Conservation (phyloP, 2,329 filamentous ascomycete genomes). For the Talaromyces marneffei region DNA sequence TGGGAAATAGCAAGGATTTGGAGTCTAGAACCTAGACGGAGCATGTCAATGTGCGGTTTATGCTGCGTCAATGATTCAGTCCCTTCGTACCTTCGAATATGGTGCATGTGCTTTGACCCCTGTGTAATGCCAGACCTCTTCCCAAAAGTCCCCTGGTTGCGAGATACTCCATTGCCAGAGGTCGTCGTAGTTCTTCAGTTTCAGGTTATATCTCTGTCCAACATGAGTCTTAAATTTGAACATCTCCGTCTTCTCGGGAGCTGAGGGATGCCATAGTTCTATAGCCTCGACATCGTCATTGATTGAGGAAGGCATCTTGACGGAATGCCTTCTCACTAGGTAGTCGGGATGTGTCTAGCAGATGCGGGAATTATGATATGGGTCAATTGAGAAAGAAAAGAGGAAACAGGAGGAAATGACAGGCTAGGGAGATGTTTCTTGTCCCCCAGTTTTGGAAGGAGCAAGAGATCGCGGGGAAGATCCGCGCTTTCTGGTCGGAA, state of each 20-base stretch:
- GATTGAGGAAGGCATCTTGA: conserved; percentile 9
- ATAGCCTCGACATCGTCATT: conserved; percentile 15
- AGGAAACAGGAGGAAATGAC: neutral
- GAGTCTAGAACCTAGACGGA: conserved; percentile 58
- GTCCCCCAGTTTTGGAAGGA: neutral
- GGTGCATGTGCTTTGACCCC: conserved; percentile 63
- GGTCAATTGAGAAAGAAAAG: neutral
- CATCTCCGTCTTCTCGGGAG: conserved; percentile 64
- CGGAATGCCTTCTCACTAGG: neutral
- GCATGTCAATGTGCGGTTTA: neutral
- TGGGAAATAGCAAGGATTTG: conserved; percentile 70
- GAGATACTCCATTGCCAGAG: conserved; percentile 82
- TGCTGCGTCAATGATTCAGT: neutral
- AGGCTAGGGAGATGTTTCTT: neutral
- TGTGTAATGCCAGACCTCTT: conserved; percentile 75
- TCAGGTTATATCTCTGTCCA: conserved; percentile 60
- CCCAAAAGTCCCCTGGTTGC: conserved; percentile 73
- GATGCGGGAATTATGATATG: neutral
- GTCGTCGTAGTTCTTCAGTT: conserved; percentile 62
- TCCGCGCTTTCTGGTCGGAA: neutral
- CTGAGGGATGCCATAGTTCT: conserved; percentile 66
- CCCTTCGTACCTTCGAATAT: conserved; percentile 39
- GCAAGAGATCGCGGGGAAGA: neutral
- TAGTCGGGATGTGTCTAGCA: neutral
- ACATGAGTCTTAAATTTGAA: conserved; percentile 64